Conservation (phyloP, 139 green algal species). For the Astrephomene gubernaculifera region DNA sequence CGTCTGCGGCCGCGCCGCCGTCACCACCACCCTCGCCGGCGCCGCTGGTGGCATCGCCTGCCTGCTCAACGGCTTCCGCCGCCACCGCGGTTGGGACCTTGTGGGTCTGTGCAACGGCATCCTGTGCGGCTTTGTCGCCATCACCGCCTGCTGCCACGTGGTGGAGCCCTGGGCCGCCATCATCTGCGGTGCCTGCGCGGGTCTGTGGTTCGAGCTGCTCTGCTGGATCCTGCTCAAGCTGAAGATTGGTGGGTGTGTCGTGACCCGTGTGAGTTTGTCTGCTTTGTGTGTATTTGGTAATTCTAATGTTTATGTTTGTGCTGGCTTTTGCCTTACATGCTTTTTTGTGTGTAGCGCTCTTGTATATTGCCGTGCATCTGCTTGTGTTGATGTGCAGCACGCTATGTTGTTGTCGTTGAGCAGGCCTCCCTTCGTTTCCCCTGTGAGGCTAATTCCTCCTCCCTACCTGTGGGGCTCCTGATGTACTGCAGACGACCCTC, state of each 20-base stretch:
- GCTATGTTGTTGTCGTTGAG: no score
- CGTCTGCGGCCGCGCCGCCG: constrained; percentile 57
- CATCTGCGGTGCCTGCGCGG: constrained; percentile 57
- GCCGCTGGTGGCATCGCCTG: constrained; percentile 64
- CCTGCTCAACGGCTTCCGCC: constrained; percentile 58
- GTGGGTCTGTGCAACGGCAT: constrained; percentile 81
- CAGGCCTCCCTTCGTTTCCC: no score
- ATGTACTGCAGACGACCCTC: constrained; percentile 26
- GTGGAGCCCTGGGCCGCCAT: constrained; percentile 89
- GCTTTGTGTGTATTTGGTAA: no score
- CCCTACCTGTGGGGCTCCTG: no score
- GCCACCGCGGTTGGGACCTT: constrained; percentile 73
- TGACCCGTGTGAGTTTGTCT: not conserved
- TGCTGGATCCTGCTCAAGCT: constrained; percentile 47
- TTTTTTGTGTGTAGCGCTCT: no score
- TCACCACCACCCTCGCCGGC: constrained; percentile 84
- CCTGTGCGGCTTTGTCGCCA: constrained; percentile 83
- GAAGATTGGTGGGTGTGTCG: constrained; percentile 6
- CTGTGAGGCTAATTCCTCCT: no score
- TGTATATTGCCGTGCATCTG: no score
- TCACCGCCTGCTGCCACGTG: constrained; percentile 80
- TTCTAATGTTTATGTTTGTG: no score
- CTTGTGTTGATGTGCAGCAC: no score
- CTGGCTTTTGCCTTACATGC: no score
- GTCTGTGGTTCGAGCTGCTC: constrained; percentile 35